A percentile compares a stretch with the other conserved stretches of the same genome.
These are phyloP conservation scores for Wickerhamiella slavikovae DNA, from an alignment of 805 yeast species.

Conservation along the genomic window DNA sequence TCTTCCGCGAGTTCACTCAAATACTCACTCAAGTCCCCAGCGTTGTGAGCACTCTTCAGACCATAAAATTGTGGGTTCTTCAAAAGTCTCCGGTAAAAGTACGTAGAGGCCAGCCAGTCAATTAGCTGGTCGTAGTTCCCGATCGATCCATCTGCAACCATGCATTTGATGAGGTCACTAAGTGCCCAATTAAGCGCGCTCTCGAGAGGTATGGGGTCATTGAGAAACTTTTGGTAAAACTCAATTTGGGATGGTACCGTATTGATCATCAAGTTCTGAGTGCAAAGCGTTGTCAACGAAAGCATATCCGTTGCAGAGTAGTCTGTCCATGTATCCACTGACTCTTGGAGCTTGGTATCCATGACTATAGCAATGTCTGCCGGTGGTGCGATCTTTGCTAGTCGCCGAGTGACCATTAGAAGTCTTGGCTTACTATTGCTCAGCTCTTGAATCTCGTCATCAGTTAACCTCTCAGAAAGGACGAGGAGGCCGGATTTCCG, in stretches of 20 bases:
- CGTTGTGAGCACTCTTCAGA: slow-evolving; percentile 36
- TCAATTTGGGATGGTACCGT: slow-evolving; percentile 34
- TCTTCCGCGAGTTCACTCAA: slow-evolving; percentile 68
- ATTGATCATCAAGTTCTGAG: slow-evolving; percentile 27
- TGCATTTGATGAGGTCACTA: too few species aligned
- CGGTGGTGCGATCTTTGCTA: slow-evolving; percentile 19
- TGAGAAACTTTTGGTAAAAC: slow-evolving; percentile 52
- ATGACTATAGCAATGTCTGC: slow-evolving; percentile 30
- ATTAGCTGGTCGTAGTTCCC: too few species aligned
- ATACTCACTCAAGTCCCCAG: slow-evolving; percentile 65
- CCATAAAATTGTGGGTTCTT: slow-evolving; percentile 81
- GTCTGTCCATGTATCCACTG: slow-evolving; percentile 50
- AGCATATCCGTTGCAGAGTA: slow-evolving; percentile 37
- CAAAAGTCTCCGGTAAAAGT: slow-evolving; percentile 60
- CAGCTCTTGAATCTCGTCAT: too few species aligned
- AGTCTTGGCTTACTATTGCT: slow-evolving; percentile 30
- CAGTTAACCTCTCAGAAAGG: too few species aligned
- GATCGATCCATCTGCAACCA: too few species aligned
- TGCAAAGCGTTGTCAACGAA: slow-evolving; percentile 14
- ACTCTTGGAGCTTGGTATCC: slow-evolving; percentile 57
- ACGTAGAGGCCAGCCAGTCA: slow-evolving; percentile 75
- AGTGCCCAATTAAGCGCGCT: too few species aligned
- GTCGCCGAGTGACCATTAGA: slow-evolving; percentile 42
- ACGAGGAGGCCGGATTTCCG: too few species aligned
- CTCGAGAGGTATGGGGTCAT: slow-evolving; percentile 66